Evolutionary conservation across 345 rosid genomes (phyloP).

Genomic region (Pugionium dolabratum): DNA sequence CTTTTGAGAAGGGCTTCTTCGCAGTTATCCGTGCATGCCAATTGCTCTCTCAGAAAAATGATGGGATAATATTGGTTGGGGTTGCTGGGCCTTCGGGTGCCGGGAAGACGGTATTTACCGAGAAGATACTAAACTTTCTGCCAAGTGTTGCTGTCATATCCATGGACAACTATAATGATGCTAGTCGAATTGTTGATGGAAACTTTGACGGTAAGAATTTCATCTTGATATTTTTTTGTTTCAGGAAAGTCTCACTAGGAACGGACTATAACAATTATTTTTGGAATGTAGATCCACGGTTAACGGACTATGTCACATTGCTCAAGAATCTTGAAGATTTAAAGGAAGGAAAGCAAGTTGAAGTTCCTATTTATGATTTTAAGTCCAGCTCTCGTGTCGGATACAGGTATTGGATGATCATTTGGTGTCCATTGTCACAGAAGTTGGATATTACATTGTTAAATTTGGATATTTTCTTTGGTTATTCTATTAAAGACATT

Average conservation of each 20-base stretch:
- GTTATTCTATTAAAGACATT: background rate
- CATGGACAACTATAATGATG: slow-evolving; percentile 91
- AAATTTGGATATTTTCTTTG: background rate
- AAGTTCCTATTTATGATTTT: slow-evolving; percentile 96
- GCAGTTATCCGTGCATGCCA: slow-evolving; percentile 90
- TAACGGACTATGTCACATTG: slow-evolving; percentile 92
- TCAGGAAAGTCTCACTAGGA: slow-evolving; percentile 12
- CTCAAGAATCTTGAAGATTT: slow-evolving; percentile 79
- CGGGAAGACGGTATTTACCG: slow-evolving; percentile 94
- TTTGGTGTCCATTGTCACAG: slow-evolving; percentile 16
- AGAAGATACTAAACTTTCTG: slow-evolving; percentile 82
- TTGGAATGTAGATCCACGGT: slow-evolving; percentile 73
- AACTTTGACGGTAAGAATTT: slow-evolving; percentile 76
- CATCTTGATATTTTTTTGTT: background rate
- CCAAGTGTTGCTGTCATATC: slow-evolving; percentile 91
- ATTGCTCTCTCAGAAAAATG: slow-evolving; percentile 79
- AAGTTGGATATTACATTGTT: slow-evolving; percentile 23
- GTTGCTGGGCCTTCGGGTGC: slow-evolving; percentile 99
- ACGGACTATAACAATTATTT: slow-evolving; percentile 15
- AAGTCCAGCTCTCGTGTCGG: slow-evolving; percentile 89
- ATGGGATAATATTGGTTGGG: slow-evolving; percentile 83
- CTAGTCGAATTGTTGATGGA: slow-evolving; percentile 90
- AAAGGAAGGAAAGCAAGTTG: slow-evolving; percentile 69
- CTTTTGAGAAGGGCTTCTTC: slow-evolving; percentile 94
- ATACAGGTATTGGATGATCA: slow-evolving; percentile 61